phyloP scores from a whole-genome alignment of 2,329 filamentous ascomycete species.

The Fonsecaea erecta region DNA sequence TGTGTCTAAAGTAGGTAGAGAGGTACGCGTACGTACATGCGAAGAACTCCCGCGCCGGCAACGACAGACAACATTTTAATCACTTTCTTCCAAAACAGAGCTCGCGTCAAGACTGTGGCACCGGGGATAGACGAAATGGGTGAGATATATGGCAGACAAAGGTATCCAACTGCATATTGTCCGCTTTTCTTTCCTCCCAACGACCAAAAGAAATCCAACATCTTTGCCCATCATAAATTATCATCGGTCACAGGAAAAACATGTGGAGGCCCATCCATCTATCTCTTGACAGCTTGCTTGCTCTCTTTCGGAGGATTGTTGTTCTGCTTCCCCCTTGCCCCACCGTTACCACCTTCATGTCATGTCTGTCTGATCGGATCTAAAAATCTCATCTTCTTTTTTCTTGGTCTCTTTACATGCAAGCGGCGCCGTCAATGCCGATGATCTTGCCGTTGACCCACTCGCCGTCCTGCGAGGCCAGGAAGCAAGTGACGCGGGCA shows the following conservation, averaged over 20 bases:
- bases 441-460: conserved; percentile 57
- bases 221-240: not conserved
- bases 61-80: no score
- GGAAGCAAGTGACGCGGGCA: conserved; percentile 61
- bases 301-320: no score
- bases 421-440: conserved; percentile 43
- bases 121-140: no score
- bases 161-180: not conserved
- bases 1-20: no score
- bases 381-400: conserved; percentile 1
- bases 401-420: conserved; percentile 32
- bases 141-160: no score
- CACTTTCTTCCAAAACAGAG: no score
- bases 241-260: not conserved
- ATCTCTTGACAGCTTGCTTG: not conserved
- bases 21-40: no score
- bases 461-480: conserved; percentile 63
- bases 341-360: not conserved
- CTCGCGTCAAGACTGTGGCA: no score
- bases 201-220: not conserved
- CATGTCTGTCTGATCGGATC: not conserved
- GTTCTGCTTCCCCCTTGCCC: no score
- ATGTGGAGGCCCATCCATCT: not conserved
- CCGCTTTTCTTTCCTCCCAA: no score
- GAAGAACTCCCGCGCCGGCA: no score